Evolutionary conservation across 768 basidiomycete genomes (phyloP).

Genomic region (Mycena pura): DNA sequence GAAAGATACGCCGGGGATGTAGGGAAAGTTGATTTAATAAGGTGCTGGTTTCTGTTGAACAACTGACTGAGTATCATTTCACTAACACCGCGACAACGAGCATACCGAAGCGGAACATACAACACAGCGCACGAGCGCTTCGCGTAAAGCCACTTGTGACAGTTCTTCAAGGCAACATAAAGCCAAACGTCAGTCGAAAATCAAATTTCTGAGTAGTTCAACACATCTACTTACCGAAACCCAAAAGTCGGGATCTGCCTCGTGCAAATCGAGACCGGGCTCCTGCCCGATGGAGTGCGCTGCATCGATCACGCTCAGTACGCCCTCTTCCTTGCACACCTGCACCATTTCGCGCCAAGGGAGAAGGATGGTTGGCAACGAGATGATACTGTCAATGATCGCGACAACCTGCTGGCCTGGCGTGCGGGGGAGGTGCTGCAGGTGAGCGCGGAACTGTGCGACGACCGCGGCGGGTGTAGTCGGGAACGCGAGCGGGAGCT

Average conservation of each 20-base stretch:
- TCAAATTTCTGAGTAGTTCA: not conserved
- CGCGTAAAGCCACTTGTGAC: constrained; percentile 85
- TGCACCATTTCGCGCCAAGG: constrained; percentile 81
- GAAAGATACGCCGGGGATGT: constrained; percentile 59
- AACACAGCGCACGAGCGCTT: constrained; percentile 73
- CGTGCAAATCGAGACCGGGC: constrained; percentile 62
- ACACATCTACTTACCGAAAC: constrained; percentile 58
- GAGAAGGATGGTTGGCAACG: constrained; percentile 68
- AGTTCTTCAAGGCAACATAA: constrained; percentile 55
- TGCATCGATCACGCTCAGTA: constrained; percentile 76
- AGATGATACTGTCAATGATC: constrained; percentile 71
- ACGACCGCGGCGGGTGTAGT: constrained; percentile 56
- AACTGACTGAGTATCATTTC: not conserved
- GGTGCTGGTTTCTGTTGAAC: constrained; percentile 66
- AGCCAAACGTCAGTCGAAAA: not conserved
- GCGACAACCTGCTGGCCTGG: constrained; percentile 57
- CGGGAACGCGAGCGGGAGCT: constrained; percentile 55
- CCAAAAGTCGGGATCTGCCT: constrained; percentile 77
- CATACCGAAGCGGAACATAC: constrained; percentile 70
- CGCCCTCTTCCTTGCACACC: constrained; percentile 66
- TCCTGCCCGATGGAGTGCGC: constrained; percentile 87
- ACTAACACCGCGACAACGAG: not conserved
- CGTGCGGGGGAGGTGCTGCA: constrained; percentile 20
- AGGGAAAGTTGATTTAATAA: constrained; percentile 66
- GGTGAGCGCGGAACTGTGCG: constrained; percentile 28